Evolutionary conservation across 495 filamentous ascomycete genomes (phyloP).

Genomic region (Monascus purpureus): DNA sequence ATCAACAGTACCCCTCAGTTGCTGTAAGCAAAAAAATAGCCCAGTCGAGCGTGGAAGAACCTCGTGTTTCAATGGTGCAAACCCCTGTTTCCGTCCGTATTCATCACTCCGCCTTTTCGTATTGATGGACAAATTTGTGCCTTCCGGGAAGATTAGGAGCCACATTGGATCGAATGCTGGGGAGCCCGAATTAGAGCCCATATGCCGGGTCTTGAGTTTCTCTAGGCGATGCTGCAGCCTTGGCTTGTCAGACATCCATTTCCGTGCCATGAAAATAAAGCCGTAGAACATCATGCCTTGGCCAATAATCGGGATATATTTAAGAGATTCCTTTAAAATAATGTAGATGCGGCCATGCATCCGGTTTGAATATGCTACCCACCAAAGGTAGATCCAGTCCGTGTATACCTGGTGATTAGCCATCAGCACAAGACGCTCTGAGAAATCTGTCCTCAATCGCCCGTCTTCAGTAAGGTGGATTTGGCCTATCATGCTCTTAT

Average conservation of each 20-base stretch:
- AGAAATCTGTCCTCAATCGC: constrained; percentile 39
- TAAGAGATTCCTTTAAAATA: constrained; percentile 54
- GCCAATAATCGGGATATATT: constrained; percentile 48
- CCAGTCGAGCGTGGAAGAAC: constrained; percentile 52
- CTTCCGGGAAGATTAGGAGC: constrained; percentile 57
- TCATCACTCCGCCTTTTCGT: constrained; percentile 38
- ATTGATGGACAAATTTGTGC: constrained; percentile 49
- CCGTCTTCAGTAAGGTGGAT: constrained; percentile 41
- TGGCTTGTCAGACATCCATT: constrained; percentile 49
- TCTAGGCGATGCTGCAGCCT: constrained; percentile 44
- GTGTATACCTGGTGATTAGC: constrained; percentile 60
- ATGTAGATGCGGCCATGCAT: constrained; percentile 61
- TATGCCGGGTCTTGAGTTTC: constrained; percentile 40
- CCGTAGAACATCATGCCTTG: constrained; percentile 56
- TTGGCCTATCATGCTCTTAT: constrained; percentile 44
- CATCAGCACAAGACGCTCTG: constrained; percentile 48
- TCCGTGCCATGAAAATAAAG: constrained; percentile 57
- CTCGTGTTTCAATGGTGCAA: constrained; percentile 38
- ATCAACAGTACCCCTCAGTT: constrained; percentile 44
- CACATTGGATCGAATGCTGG: constrained; percentile 52
- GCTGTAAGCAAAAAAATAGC: constrained; percentile 47
- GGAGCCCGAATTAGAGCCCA: constrained; percentile 33
- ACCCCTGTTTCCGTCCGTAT: constrained; percentile 41
- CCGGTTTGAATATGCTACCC: constrained; percentile 46
- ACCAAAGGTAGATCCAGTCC: constrained; percentile 63